phyloP scores from a whole-genome alignment of 352 stramenopile species.

The Blastocystis sp. region DNA sequence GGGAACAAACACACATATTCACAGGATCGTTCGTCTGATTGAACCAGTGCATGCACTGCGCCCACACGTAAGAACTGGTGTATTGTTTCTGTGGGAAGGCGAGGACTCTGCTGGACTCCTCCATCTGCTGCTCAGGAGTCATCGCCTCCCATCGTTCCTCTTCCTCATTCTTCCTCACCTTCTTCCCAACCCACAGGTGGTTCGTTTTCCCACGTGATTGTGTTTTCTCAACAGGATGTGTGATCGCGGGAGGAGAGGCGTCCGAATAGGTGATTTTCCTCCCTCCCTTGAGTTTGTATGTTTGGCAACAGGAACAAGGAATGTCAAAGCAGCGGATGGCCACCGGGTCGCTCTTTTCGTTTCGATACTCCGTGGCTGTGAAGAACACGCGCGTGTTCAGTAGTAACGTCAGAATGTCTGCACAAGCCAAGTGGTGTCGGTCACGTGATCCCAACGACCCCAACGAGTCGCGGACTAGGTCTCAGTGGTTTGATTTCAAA shows the following conservation, averaged over 20 bases:
- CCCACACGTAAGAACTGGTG: constrained; percentile 59
- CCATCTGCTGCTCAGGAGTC: neutral
- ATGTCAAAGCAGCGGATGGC: constrained; percentile 57
- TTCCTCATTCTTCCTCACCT: neutral
- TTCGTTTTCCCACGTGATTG: neutral
- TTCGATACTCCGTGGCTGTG: constrained; percentile 46
- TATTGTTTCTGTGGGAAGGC: constrained; percentile 58
- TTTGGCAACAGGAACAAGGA: constrained; percentile 29
- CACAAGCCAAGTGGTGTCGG: constrained; percentile 61
- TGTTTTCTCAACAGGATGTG: neutral
- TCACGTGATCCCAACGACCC: neutral
- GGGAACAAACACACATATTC: constrained; percentile 10
- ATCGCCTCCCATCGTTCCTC: neutral
- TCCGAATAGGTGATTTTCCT: neutral
- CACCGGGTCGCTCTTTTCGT: neutral
- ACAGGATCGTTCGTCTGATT: constrained; percentile 60
- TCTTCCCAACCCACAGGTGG: neutral
- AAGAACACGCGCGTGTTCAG: constrained; percentile 70
- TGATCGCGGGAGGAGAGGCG: neutral
- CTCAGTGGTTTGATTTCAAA: neutral
- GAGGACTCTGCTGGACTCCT: constrained; percentile 8
- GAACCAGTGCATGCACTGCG: constrained; percentile 59
- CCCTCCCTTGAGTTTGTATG: constrained; percentile 1
- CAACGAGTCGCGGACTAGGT: neutral
- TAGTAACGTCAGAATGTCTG: constrained; percentile 73